These are phyloP conservation scores for Paraphoma sp. DNA, from an alignment of 2,329 filamentous ascomycete genomes.

Conservation along the genomic window DNA sequence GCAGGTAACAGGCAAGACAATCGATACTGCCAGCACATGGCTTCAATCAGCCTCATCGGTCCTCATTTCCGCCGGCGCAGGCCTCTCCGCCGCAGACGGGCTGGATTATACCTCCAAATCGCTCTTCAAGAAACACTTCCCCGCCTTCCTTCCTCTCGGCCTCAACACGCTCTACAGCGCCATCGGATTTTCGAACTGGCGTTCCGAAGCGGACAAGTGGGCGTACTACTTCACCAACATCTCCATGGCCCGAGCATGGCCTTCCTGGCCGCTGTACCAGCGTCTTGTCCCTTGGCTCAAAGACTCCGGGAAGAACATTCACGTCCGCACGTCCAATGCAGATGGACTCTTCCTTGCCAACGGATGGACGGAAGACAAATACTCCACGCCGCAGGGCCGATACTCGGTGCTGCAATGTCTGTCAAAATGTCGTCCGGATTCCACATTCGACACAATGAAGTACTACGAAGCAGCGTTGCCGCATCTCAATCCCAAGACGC, in stretches of 20 bases:
- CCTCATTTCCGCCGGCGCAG: conserved; percentile 43
- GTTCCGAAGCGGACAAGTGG: conserved; percentile 37
- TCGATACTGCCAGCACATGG: conserved; percentile 24
- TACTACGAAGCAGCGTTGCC: conserved; percentile 30
- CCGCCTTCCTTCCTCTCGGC: conserved; percentile 35
- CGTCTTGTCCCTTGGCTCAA: conserved; percentile 18
- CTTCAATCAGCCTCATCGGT: conserved; percentile 30
- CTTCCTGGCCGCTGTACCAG: conserved; percentile 26
- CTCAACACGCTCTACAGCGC: conserved; percentile 42
- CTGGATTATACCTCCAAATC: conserved; percentile 41
- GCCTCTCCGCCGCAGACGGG: conserved; percentile 44
- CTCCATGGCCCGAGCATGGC: conserved; percentile 34
- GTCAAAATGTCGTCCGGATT: conserved; percentile 34
- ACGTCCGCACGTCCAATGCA: conserved; percentile 44
- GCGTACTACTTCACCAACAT: conserved; percentile 45
- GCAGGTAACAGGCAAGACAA: conserved; percentile 7
- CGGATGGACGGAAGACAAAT: conserved; percentile 25
- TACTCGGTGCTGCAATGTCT: conserved; percentile 42
- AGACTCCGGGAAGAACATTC: conserved; percentile 19
- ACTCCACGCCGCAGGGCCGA: conserved; percentile 42
- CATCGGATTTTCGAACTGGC: conserved; percentile 42
- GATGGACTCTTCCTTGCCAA: conserved; percentile 41
- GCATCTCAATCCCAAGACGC: conserved; percentile 25
- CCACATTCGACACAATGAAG: conserved; percentile 25
- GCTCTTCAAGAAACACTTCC: conserved; percentile 41